These are phyloP conservation scores for Acorus calamus DNA, from an alignment of 106 monocot genomes.

Conservation along the genomic window DNA sequence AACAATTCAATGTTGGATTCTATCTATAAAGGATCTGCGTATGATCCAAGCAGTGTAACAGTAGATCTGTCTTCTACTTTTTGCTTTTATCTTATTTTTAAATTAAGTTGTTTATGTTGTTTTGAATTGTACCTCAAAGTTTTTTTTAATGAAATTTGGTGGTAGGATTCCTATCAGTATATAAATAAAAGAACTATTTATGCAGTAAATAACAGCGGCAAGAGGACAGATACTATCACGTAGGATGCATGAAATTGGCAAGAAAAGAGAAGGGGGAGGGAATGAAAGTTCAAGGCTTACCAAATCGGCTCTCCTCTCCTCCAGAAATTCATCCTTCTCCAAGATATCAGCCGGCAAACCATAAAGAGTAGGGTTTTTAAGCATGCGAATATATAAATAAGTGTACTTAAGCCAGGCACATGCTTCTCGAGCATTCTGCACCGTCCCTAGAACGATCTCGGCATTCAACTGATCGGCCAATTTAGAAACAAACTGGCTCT, in stretches of 20 bases:
- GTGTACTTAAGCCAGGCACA: constrained; percentile 96
- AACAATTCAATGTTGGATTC: no score
- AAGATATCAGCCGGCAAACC: constrained; percentile 71
- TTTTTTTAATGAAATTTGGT: no score
- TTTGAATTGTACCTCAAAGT: no score
- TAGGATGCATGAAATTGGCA: background rate
- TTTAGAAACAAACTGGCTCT: constrained; percentile 91
- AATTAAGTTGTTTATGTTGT: no score
- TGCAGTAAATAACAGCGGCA: background rate
- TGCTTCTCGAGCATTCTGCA: constrained; percentile 95
- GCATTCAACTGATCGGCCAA: constrained; percentile 99
- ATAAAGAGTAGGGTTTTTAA: constrained; percentile 88
- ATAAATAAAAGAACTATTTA: no score
- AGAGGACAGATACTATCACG: background rate
- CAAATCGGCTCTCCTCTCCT: constrained; percentile 94
- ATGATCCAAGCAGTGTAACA: no score
- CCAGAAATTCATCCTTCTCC: constrained; percentile 67
- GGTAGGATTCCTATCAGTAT: no score
- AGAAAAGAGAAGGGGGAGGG: background rate
- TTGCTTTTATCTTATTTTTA: no score
- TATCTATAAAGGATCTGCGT: no score
- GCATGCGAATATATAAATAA: constrained; percentile 87
- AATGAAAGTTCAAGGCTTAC: constrained; percentile 25
- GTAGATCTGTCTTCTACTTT: no score
- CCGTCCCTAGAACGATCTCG: constrained; percentile 94